These are phyloP conservation scores for Salix dunnii DNA, from an alignment of 345 rosid species.

Conservation along the genomic window DNA sequence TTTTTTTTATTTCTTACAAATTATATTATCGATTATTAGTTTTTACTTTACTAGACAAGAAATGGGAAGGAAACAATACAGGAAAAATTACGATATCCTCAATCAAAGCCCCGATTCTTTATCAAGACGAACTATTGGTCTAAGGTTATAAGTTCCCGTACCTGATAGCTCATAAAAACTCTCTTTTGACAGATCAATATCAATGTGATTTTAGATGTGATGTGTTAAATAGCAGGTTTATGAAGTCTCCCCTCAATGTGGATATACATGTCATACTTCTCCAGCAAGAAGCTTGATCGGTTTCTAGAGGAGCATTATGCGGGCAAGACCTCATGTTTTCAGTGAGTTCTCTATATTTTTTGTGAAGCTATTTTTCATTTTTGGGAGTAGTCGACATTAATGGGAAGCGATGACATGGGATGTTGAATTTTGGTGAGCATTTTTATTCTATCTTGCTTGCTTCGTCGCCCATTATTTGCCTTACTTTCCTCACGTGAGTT, in stretches of 20 bases:
- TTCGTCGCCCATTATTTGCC: constrained; percentile 4
- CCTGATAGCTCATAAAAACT: too few species aligned
- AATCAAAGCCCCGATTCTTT: too few species aligned
- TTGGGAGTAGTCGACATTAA: background rate
- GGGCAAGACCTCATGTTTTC: background rate
- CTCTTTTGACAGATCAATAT: too few species aligned
- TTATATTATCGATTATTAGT: background rate
- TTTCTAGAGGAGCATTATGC: constrained; percentile 3
- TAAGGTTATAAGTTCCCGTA: too few species aligned
- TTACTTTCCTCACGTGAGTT: background rate
- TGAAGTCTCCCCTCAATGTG: background rate
- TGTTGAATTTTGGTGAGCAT: background rate
- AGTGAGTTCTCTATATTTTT: background rate
- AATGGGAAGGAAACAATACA: background rate
- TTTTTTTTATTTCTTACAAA: background rate
- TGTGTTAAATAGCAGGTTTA: background rate
- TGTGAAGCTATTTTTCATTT: background rate
- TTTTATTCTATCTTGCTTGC: background rate
- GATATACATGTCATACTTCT: background rate
- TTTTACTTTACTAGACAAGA: background rate
- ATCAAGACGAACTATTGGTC: too few species aligned
- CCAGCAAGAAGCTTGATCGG: background rate
- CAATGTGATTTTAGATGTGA: background rate
- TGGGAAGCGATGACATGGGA: background rate
- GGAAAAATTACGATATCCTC: too few species aligned